These are phyloP conservation scores for Dimargaris xerosporica DNA, from an alignment of 192 early-diverging fungal species.

Conservation along the genomic window DNA sequence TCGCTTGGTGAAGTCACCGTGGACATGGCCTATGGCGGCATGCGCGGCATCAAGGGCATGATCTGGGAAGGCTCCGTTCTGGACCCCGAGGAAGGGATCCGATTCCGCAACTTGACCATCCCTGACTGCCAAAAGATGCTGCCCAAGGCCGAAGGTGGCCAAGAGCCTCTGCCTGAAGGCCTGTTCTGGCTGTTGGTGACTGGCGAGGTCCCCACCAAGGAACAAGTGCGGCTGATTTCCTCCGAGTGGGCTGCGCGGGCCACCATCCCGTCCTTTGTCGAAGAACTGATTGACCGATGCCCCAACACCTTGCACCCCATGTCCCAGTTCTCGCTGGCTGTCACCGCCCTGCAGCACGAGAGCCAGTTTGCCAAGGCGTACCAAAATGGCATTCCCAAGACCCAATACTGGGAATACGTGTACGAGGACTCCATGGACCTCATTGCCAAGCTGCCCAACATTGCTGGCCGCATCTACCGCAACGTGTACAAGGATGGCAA, in stretches of 20 bases:
- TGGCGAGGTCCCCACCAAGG: slow-evolving; percentile 86
- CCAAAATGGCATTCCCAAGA: slow-evolving; percentile 78
- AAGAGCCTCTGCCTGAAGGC: slow-evolving; percentile 92
- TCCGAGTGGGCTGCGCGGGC: slow-evolving; percentile 94
- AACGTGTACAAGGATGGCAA: slow-evolving; percentile 98
- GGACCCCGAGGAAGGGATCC: slow-evolving; percentile 96
- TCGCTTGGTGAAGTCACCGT: slow-evolving; percentile 90
- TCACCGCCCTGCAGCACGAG: slow-evolving; percentile 96
- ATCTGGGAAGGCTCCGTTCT: slow-evolving; percentile 97
- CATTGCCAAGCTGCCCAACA: slow-evolving; percentile 92
- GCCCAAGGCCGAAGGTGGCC: slow-evolving; percentile 71
- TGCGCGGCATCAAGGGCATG: slow-evolving; percentile 99
- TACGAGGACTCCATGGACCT: slow-evolving; percentile 97
- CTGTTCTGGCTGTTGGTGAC: slow-evolving; percentile 98
- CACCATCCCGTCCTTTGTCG: slow-evolving; percentile 81
- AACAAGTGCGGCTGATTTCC: slow-evolving; percentile 81
- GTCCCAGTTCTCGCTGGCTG: slow-evolving; percentile 93
- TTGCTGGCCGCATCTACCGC: slow-evolving; percentile 97
- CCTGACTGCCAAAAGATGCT: slow-evolving; percentile 90
- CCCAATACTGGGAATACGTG: slow-evolving; percentile 90
- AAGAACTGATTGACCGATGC: slow-evolving; percentile 96
- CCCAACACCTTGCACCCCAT: slow-evolving; percentile 98
- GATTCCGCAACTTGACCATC: slow-evolving; percentile 92
- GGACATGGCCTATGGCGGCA: slow-evolving; percentile 96
- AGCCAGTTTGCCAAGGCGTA: slow-evolving; percentile 95